phyloP scores from a whole-genome alignment of 2,329 filamentous ascomycete species.

The Fusarium oligoseptatum region DNA sequence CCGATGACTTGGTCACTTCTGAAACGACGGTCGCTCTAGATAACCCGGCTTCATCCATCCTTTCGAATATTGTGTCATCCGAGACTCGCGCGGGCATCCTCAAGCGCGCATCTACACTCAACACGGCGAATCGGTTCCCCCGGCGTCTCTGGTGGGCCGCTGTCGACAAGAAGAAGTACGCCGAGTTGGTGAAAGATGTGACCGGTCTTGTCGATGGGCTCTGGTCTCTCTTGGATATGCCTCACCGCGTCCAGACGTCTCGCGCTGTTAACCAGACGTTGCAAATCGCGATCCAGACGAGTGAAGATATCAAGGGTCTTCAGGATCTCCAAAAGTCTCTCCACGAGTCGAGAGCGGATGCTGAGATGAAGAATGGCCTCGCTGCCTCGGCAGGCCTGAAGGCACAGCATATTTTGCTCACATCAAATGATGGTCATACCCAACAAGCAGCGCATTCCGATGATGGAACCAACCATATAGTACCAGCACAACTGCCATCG shows the following conservation, averaged over 20 bases:
- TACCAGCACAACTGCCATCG: neutral
- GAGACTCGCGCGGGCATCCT: neutral
- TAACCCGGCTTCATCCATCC: neutral
- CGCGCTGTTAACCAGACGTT: neutral
- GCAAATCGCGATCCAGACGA: neutral
- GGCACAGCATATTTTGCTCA: neutral
- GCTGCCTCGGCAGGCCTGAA: neutral
- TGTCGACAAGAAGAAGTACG: neutral
- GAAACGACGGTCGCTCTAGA: neutral
- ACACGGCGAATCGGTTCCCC: neutral
- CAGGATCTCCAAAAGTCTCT: neutral
- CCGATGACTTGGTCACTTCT: neutral
- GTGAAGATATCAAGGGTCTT: neutral
- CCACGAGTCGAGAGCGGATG: neutral
- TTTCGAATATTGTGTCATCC: neutral
- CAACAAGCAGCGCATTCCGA: neutral
- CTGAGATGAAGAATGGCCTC: neutral
- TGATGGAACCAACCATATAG: neutral
- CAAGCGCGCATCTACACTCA: neutral
- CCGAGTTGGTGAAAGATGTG: neutral
- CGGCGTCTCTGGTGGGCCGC: neutral
- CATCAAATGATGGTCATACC: neutral
- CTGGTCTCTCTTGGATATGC: neutral
- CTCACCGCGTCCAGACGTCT: neutral
- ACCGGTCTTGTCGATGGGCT: neutral